phyloP scores from a whole-genome alignment of 345 rosid genomes.

The Streptanthus diversifolius region DNA sequence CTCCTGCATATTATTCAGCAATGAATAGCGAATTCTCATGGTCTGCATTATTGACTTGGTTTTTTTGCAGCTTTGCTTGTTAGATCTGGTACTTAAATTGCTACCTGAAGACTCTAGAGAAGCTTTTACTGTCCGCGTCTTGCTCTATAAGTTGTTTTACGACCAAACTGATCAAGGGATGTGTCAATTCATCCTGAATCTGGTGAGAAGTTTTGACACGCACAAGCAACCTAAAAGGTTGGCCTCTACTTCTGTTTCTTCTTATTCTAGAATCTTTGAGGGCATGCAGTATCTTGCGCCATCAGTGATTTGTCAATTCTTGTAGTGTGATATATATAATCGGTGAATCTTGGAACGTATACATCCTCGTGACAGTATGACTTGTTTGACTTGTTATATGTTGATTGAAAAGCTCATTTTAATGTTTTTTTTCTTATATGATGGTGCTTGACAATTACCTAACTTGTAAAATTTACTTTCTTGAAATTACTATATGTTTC shows the following conservation, averaged over 20 bases:
- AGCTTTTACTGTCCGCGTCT: slow-evolving; percentile 83
- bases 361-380: neutral
- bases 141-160: slow-evolving; percentile 91
- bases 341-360: neutral
- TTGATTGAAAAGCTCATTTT: neutral
- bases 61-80: slow-evolving; percentile 61
- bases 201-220: slow-evolving; percentile 66
- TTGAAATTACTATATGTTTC: neutral
- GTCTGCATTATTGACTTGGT: slow-evolving; percentile 8
- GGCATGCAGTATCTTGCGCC: slow-evolving; percentile 6
- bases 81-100: slow-evolving; percentile 67
- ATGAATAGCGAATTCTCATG: slow-evolving; percentile 2
- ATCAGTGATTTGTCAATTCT: neutral
- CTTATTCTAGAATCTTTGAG: slow-evolving; percentile 11
- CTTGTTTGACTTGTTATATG: slow-evolving; percentile 11
- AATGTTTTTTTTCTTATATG: neutral
- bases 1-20: neutral
- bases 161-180: slow-evolving; percentile 94
- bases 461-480: neutral
- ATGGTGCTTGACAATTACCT: neutral
- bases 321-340: neutral
- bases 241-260: slow-evolving; percentile 9
- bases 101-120: slow-evolving; percentile 77
- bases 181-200: slow-evolving; percentile 84
- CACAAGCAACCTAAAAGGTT: slow-evolving; percentile 91